Base-by-base conservation (phyloP, 139 green algal species). In the Zygnema cylindricum region DNA sequence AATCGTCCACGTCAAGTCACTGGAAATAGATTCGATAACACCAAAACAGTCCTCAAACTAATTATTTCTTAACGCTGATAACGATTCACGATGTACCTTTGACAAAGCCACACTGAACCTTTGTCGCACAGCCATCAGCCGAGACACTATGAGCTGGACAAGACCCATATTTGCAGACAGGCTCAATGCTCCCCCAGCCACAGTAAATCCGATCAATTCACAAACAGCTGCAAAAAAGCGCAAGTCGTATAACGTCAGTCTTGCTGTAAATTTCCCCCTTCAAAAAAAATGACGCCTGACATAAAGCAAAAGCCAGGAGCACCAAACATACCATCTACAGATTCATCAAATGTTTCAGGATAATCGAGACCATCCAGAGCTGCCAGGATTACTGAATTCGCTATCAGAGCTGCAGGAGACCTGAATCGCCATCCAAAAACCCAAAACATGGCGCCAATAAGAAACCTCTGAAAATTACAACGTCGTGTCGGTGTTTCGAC, bases 71-170 rank as follows among this genome's bases (percentile, higher is more conserved):
- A n/a, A n/a, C n/a, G n/a, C n/a, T n/a, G n/a, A n/a, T n/a, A n/a
- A n/a, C n/a, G n/a, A 63, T 16, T 25, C 49, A 63, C 7, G 49
- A 7, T 25, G 49, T 63, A 63, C 49, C 49, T 63, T 63, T 16
- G 49, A 63, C 23, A 90, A 38, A 1, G 88, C 88, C 30, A 57
- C 85, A 1, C 84, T 77, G 83, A 98, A 98, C 2, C 95, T 86
- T 0, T 93, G 93, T 42, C 93, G 82, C 90, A 98, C 93, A 11
- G 89, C 89, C 95, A 98, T 96, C 25, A 98, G 92, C 63, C 93
- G 91, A n/a, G 94, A 92, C 41, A 98, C 95, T 55, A 98, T 76
- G 0, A 90, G 38, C 73, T 95, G 86, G 36, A 97, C 93, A 69
- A 98, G 93, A 39, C 43, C 55, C 40, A 91, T 90, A 71, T 90